Evolutionary conservation across 2,329 filamentous ascomycete species (phyloP).

Genomic region (Helotiales sp.): DNA sequence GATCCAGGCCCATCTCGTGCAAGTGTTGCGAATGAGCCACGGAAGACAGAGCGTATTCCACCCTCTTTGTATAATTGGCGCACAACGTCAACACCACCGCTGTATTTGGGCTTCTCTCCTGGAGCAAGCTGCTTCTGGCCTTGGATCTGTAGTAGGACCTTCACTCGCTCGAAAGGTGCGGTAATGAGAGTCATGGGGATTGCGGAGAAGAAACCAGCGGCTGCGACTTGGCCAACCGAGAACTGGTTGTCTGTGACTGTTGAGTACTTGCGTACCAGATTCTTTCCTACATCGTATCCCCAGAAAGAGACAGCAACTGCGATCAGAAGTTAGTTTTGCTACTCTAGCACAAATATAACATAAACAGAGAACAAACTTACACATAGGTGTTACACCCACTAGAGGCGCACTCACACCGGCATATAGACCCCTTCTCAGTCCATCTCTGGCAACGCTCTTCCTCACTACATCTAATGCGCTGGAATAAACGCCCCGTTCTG

Average conservation of each 20-base stretch:
- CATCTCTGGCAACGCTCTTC: slow-evolving; percentile 87
- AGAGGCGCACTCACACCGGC: slow-evolving; percentile 96
- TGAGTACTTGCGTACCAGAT: slow-evolving; percentile 74
- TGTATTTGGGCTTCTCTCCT: slow-evolving; percentile 92
- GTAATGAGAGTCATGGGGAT: slow-evolving; percentile 98
- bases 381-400: slow-evolving; percentile 98
- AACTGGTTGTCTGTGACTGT: slow-evolving; percentile 72
- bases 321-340: neutral
- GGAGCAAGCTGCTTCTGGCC: slow-evolving; percentile 84
- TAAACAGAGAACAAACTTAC: slow-evolving; percentile 67
- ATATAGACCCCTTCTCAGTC: slow-evolving; percentile 80
- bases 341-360: neutral
- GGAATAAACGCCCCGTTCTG: slow-evolving; percentile 89
- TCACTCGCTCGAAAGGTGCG: slow-evolving; percentile 98
- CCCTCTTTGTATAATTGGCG: slow-evolving; percentile 91
- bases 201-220: slow-evolving; percentile 96
- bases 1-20: slow-evolving; percentile 92
- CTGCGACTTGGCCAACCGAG: slow-evolving; percentile 84
- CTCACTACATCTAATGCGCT: slow-evolving; percentile 89
- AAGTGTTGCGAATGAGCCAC: slow-evolving; percentile 86
- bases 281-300: slow-evolving; percentile 96
- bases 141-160: slow-evolving; percentile 97
- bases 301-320: slow-evolving; percentile 73
- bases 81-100: slow-evolving; percentile 86
- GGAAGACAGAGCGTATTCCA: slow-evolving; percentile 89